phyloP scores from a whole-genome alignment of 2,329 filamentous ascomycete species.

The Cytospora piceicola region DNA sequence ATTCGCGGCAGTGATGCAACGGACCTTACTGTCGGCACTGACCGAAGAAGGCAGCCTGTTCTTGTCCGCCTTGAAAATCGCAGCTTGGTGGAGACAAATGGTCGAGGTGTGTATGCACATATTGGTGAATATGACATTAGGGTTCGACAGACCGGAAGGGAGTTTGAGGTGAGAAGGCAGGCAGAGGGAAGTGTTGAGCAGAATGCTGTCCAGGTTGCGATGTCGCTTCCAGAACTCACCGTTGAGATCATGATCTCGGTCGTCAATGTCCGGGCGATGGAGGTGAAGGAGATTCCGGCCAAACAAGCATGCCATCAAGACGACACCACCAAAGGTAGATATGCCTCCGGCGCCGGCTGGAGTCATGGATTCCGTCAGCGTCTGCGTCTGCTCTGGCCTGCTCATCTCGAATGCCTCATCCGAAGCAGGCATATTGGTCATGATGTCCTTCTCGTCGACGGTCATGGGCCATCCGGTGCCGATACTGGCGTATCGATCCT shows the following conservation, averaged over 20 bases:
- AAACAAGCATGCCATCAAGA: slow-evolving; percentile 86
- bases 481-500: slow-evolving; percentile 92
- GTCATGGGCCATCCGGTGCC: slow-evolving; percentile 97
- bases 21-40: slow-evolving; percentile 85
- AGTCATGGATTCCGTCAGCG: slow-evolving; percentile 70
- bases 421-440: slow-evolving; percentile 80
- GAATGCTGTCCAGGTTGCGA: slow-evolving; percentile 82
- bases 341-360: slow-evolving; percentile 74
- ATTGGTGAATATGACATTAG: slow-evolving; percentile 91
- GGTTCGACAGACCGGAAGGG: slow-evolving; percentile 72
- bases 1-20: slow-evolving; percentile 90
- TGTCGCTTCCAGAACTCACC: slow-evolving; percentile 97
- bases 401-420: slow-evolving; percentile 86
- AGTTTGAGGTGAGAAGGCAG: slow-evolving; percentile 82
- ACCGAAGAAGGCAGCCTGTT: slow-evolving; percentile 77
- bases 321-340: slow-evolving; percentile 77
- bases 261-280: slow-evolving; percentile 80
- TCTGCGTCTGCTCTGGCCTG: slow-evolving; percentile 71
- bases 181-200: slow-evolving; percentile 83
- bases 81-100: slow-evolving; percentile 97
- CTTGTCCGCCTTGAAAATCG: slow-evolving; percentile 96
- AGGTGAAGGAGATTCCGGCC: slow-evolving; percentile 90
- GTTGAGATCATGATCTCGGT: slow-evolving; percentile 84
- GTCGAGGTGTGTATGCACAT: slow-evolving; percentile 97
- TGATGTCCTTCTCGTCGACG: slow-evolving; percentile 88